These are phyloP conservation scores for Aspergillus pseudonomiae DNA, from an alignment of 2,329 filamentous ascomycete genomes.

Conservation along the genomic window DNA sequence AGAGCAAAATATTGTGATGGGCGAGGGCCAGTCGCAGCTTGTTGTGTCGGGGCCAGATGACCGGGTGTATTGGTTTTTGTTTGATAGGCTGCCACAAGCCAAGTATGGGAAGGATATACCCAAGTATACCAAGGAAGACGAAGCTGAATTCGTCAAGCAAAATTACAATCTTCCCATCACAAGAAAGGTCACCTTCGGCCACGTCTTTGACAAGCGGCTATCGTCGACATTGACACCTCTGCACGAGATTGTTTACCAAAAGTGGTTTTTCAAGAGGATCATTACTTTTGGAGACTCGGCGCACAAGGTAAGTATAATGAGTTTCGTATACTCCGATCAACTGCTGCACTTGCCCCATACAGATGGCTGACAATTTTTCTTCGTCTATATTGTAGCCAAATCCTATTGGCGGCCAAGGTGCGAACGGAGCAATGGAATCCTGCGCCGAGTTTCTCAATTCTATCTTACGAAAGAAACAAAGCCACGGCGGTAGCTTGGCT, in stretches of 20 bases:
- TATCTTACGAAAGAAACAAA: neutral
- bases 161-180: neutral
- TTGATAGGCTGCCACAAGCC: neutral
- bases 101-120: slow-evolving; percentile 4
- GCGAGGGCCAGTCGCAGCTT: neutral
- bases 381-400: neutral
- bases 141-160: neutral
- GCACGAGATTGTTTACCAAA: slow-evolving; percentile 2
- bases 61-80: slow-evolving; percentile 3
- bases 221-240: neutral
- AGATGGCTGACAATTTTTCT: neutral
- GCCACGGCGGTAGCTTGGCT: neutral
- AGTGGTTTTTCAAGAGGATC: slow-evolving; percentile 2
- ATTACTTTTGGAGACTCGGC: slow-evolving; percentile 6
- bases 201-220: neutral
- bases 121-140: neutral
- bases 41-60: slow-evolving; percentile 4
- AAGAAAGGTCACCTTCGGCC: neutral
- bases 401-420: neutral
- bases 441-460: slow-evolving; percentile 3
- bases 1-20: neutral
- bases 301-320: neutral
- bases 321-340: no score
- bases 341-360: no score
- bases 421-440: slow-evolving; percentile 5